phyloP scores from a whole-genome alignment of 208 protist species.

The Leishmania turanica region DNA sequence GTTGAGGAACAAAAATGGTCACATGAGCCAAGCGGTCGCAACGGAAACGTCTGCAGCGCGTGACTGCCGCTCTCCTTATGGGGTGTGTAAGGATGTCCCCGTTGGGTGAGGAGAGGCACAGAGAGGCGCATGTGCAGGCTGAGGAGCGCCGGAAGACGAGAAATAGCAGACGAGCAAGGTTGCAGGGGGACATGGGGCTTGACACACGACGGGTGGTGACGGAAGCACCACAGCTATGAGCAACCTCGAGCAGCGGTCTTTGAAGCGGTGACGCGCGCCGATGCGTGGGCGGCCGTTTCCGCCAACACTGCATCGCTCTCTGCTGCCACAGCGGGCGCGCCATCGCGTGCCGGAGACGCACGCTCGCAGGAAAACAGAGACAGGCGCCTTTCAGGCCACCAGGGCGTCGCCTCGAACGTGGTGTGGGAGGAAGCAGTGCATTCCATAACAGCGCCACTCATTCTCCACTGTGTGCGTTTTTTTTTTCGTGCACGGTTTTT shows the following conservation, averaged over 20 bases:
- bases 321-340: not conserved
- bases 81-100: not conserved
- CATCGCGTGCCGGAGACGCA: not conserved
- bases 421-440: not conserved
- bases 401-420: not conserved
- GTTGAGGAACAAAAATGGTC: not conserved
- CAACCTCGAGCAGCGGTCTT: too few relatives aligned
- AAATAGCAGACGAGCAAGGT: not conserved
- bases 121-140: not conserved
- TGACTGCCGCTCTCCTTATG: not conserved
- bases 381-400: not conserved
- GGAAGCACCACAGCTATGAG: not conserved
- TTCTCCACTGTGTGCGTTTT: not conserved
- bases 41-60: not conserved
- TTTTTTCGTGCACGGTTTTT: not conserved
- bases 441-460: not conserved
- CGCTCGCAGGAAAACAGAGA: not conserved
- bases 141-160: not conserved
- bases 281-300: not conserved
- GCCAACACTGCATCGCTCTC: not conserved
- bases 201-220: not conserved
- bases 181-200: not conserved
- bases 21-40: not conserved
- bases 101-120: not conserved
- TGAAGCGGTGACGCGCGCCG: not conserved